These are phyloP conservation scores for Paramarasmius palmivorus DNA, from an alignment of 1,284 basidiomycete genomes.

Conservation along the genomic window DNA sequence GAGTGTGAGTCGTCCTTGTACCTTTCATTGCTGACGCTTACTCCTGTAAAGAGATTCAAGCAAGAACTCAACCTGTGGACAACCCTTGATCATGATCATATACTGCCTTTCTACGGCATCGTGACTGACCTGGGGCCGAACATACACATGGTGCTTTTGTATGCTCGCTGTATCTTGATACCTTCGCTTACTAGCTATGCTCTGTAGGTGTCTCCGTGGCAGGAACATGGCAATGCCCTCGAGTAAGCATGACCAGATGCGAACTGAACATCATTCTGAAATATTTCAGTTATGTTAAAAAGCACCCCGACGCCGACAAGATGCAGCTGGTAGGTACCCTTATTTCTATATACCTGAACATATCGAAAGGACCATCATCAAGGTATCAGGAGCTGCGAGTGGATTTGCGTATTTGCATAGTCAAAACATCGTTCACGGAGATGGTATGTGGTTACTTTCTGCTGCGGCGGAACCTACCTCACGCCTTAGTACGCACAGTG, in stretches of 20 bases:
- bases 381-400: constrained; percentile 50
- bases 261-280: constrained; percentile 2
- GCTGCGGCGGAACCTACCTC: neutral
- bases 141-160: constrained; percentile 42
- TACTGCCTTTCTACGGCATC: constrained; percentile 53
- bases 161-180: neutral
- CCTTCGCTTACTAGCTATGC: neutral
- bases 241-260: constrained; percentile 33
- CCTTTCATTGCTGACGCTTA: neutral
- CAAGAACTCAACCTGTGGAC: constrained; percentile 56
- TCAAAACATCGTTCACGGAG: constrained; percentile 51
- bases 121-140: constrained; percentile 50
- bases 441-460: constrained; percentile 38
- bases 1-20: constrained; percentile 28
- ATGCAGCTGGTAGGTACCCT: constrained; percentile 38
- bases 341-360: constrained; percentile 7
- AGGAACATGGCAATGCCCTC: constrained; percentile 53
- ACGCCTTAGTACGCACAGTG: constrained; percentile 32
- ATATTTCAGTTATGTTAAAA: constrained; percentile 36
- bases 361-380: neutral
- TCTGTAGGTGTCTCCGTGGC: constrained; percentile 58
- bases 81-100: constrained; percentile 45
- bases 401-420: constrained; percentile 55
- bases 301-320: constrained; percentile 35
- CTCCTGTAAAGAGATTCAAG: constrained; percentile 44